Conservation (phyloP, 306 rosid genomes). For the Cajanus cajan region DNA sequence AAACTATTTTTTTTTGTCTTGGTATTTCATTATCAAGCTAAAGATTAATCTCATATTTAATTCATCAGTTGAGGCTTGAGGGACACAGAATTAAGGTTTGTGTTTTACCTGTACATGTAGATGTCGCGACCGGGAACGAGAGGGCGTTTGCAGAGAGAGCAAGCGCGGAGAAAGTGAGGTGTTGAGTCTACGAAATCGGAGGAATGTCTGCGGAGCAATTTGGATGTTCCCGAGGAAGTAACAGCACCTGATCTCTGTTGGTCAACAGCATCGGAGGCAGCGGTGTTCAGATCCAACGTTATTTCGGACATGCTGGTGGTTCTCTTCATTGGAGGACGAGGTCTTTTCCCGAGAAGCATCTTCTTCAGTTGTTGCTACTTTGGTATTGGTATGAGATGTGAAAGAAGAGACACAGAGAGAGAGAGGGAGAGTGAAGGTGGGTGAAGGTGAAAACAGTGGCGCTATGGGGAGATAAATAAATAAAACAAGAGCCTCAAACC, state of each 20-base stretch:
- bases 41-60: no score
- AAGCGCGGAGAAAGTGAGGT: conserved; percentile 58
- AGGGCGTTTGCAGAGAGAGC: conserved; percentile 69
- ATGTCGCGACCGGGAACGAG: conserved; percentile 69
- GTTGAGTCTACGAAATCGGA: conserved; percentile 38
- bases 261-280: background rate
- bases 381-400: no score
- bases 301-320: conserved; percentile 80
- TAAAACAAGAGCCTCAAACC: conserved; percentile 44
- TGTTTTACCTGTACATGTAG: conserved; percentile 76
- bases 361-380: no score
- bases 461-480: conserved; percentile 40
- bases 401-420: background rate
- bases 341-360: conserved; percentile 78
- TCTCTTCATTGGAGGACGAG: conserved; percentile 73
- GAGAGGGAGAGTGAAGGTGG: background rate
- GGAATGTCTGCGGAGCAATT: conserved; percentile 41
- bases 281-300: conserved; percentile 56
- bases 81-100: no score
- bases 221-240: background rate
- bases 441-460: conserved; percentile 34
- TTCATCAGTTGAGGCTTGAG: no score
- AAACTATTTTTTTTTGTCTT: no score
- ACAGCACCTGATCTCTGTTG: background rate
- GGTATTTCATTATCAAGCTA: no score